Evolutionary conservation across 345 rosid species (phyloP), one percentile per base, ranked within the genome.

Genomic region (Salix dunnii): DNA sequence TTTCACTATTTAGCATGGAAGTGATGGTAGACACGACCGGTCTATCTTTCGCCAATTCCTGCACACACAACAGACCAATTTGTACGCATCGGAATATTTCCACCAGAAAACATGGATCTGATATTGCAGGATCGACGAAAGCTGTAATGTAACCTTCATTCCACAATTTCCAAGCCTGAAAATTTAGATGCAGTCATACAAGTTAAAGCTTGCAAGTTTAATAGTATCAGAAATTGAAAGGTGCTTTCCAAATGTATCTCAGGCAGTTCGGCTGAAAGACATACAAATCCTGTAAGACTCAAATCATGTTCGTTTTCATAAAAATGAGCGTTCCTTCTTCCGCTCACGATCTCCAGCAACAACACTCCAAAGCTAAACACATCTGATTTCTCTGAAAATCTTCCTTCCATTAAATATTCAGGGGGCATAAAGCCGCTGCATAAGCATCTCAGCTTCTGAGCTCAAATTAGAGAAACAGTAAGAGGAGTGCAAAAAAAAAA

Each of bases 381-480:
- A 43, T 76, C 79, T 0, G 79, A 76, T 43, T 76, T 76, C 42
- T 55, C 79, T 4, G 74, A 76, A 76, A 76, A 76, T 69, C 28
- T 14, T 9, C 79, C 74, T 42, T 69, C 74, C 74, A 76, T 76
- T 9, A 71, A 75, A 49, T 77, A 77, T 49, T 77, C 80, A 35
- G 75, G 80, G 12, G 75, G 20, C 73, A 53, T 62, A 14, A 38
- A 76, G 23, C 79, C 79, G 30, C 79, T 76, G 74, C 36, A 36
- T 13, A 27, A 33, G 1, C 36, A 33, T 33, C 36, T 5, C 36
- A 33, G 6, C 36, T 33, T 33, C 7, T 33, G 36, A 33, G 36
- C 36, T 33, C 36, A 33, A 33, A 33, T 33, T 33, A 33, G 36
- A 33, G 36, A 5, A 33, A 33, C 36, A 33, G 36, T 33, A 5